These are phyloP conservation scores for Annulohypoxylon truncatum DNA, from an alignment of 2,329 filamentous ascomycete genomes.

Conservation along the genomic window DNA sequence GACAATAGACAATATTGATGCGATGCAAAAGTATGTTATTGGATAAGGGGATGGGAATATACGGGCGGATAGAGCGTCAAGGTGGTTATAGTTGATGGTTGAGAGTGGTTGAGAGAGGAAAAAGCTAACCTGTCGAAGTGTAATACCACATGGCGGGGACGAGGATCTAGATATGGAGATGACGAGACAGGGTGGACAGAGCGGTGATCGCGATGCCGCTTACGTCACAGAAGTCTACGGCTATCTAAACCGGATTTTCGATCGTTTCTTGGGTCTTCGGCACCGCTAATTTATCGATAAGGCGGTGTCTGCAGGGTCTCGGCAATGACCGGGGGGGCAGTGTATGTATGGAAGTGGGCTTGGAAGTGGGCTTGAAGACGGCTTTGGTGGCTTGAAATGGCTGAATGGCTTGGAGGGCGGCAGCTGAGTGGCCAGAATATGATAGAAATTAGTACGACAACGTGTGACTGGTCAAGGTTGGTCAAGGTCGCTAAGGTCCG, in stretches of 20 bases:
- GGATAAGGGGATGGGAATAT: conserved; percentile 10
- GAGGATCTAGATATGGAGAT: conserved; percentile 41
- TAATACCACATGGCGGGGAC: conserved; percentile 47
- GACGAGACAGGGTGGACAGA: conserved; percentile 14
- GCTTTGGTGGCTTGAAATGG: background rate
- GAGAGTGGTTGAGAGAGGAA: background rate
- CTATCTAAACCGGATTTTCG: conserved; percentile 41
- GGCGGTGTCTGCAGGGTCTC: conserved; percentile 24
- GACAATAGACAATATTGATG: background rate
- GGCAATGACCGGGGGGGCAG: conserved; percentile 1
- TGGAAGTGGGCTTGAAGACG: background rate
- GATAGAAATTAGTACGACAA: background rate
- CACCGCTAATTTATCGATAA: conserved; percentile 35
- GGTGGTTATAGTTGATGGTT: background rate
- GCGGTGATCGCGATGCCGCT: conserved; percentile 33
- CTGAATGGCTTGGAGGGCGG: background rate
- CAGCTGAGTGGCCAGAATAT: no score
- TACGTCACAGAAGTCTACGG: conserved; percentile 38
- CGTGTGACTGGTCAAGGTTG: conserved; percentile 18
- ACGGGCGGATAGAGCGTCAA: conserved; percentile 8
- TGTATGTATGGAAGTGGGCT: background rate
- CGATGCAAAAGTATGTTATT: conserved; percentile 12
- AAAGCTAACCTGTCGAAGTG: conserved; percentile 47
- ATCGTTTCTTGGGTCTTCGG: conserved; percentile 15
- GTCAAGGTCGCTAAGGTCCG: conserved; percentile 3